Conservation (phyloP, 1,284 basidiomycete species). For the Ustilago cynodontis region DNA sequence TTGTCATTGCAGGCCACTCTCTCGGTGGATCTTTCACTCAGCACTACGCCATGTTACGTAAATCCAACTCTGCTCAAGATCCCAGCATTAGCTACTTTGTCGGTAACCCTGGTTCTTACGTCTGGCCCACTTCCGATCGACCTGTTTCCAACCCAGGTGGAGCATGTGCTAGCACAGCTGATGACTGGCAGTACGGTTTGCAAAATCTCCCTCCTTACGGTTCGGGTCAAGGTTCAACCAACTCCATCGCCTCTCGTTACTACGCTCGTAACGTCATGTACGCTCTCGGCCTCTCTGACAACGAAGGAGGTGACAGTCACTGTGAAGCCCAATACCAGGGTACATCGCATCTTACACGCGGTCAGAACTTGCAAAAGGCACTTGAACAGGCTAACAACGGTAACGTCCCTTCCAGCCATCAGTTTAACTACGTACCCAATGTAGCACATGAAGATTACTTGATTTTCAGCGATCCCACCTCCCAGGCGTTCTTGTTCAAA, state of each 20-base stretch:
- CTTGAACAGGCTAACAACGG: slow-evolving; percentile 43
- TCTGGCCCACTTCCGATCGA: slow-evolving; percentile 48
- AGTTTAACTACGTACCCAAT: slow-evolving; percentile 53
- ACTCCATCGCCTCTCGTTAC: slow-evolving; percentile 50
- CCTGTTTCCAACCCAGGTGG: slow-evolving; percentile 43
- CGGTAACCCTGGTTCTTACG: slow-evolving; percentile 61
- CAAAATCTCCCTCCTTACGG: slow-evolving; percentile 39
- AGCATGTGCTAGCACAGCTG: slow-evolving; percentile 32
- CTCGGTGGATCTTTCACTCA: slow-evolving; percentile 60
- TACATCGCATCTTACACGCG: slow-evolving; percentile 54
- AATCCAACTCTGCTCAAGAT: slow-evolving; percentile 42
- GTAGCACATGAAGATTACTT: slow-evolving; percentile 60
- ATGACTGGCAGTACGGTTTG: slow-evolving; percentile 49
- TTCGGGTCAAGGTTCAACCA: slow-evolving; percentile 19
- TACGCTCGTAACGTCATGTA: slow-evolving; percentile 53
- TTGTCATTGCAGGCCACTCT: slow-evolving; percentile 64
- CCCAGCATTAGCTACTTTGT: slow-evolving; percentile 53
- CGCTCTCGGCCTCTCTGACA: slow-evolving; percentile 51
- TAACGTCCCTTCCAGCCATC: slow-evolving; percentile 46
- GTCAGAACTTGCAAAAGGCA: slow-evolving; percentile 54
- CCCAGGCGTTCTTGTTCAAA: slow-evolving; percentile 50
- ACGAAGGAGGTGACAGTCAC: slow-evolving; percentile 59
- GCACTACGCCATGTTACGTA: slow-evolving; percentile 64
- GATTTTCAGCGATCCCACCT: slow-evolving; percentile 52
- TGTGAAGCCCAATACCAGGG: slow-evolving; percentile 64